Evolutionary conservation across 2,329 filamentous ascomycete genomes (phyloP), one percentile per base, ranked within the genome.

Genomic region (Aspergillus sp.): DNA sequence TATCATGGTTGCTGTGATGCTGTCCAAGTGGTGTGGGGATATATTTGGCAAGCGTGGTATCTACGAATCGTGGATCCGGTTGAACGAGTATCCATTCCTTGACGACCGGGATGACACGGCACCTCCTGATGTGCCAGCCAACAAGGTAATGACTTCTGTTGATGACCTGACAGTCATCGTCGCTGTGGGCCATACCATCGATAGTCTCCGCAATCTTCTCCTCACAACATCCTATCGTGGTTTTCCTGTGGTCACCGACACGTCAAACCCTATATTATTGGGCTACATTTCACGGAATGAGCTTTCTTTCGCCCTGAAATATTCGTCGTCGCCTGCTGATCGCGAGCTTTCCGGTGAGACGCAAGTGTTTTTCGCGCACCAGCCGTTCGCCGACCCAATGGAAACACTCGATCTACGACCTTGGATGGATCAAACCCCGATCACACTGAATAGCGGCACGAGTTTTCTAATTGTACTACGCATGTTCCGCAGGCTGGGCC

Each of bases 341-440:
- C 61, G 58, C 25, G 80, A 79, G 45, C 77, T 95, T 1, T 78
- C 86, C 0, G 78, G 81, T 1, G 85, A 88, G 55, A 88, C 91
- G 0, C 88, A 93, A 67, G 87, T 88, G 41, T 91, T 88, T 72
- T 97, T 99, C 73, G 81, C 84, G 1, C 89, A 95, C 67, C 88
- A 92, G 65, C 87, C 89, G 2, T 85, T 93, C 49, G 87, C 88
- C 1, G 90, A 96, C 64, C 88, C 89, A 0, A 78, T 81, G 17
- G 81, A 84, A 14, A 91, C 88, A 1, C 84, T 99, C 36, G 94
- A 99, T 72, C 81, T 99, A 10, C 81, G 93, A 6, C 92, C 92
- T 2, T 99, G 94, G 94, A 97, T 99, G 91, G 94, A 99, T 71
- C 93, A 97, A 71, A 99, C 94, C 0, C 94, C 94, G 0, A 88